Conservation (phyloP, 208 protist species). For the Leishmania guyanensis region DNA sequence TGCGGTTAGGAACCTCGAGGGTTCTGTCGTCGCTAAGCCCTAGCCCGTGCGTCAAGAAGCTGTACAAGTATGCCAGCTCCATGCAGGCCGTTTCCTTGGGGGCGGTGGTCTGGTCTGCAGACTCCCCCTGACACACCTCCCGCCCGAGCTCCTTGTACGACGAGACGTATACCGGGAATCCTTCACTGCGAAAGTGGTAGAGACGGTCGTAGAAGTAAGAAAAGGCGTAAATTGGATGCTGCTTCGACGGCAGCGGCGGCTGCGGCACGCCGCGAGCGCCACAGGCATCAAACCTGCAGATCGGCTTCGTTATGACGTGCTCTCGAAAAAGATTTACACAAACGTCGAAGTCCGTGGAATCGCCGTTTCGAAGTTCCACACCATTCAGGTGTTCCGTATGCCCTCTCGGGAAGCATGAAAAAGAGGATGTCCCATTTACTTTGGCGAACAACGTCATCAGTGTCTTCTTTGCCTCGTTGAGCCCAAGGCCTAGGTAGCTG, state of each 20-base stretch:
- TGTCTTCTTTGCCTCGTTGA: constrained; percentile 60
- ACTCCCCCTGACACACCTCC: constrained; percentile 23
- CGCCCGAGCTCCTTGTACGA: constrained; percentile 33
- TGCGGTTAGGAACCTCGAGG: constrained; percentile 58
- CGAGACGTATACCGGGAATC: constrained; percentile 21
- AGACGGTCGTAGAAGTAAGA: constrained; percentile 81
- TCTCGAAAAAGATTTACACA: constrained; percentile 26
- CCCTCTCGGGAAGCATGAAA: constrained; percentile 32
- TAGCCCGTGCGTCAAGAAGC: constrained; percentile 54
- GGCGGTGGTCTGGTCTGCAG: background rate
- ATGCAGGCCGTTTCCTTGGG: constrained; percentile 51
- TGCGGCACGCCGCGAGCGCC: constrained; percentile 59
- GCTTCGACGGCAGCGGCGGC: constrained; percentile 27
- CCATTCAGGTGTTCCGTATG: constrained; percentile 12
- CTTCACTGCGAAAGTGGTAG: constrained; percentile 15
- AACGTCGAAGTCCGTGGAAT: constrained; percentile 28
- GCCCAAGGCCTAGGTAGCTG: constrained; percentile 78
- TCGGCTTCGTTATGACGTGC: constrained; percentile 20
- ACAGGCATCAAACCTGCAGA: constrained; percentile 43
- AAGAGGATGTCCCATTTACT: constrained; percentile 18
- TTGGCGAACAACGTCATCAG: constrained; percentile 15
- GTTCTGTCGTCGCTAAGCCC: constrained; percentile 44
- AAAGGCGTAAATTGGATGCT: constrained; percentile 49
- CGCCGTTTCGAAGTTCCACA: constrained; percentile 20
- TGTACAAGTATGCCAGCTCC: constrained; percentile 80